Percentiles rank a stretch among this genome's conserved stretches.
Conservation (phyloP, 352 stramenopile genomes). For the Aphanomyces cochlioides region DNA sequence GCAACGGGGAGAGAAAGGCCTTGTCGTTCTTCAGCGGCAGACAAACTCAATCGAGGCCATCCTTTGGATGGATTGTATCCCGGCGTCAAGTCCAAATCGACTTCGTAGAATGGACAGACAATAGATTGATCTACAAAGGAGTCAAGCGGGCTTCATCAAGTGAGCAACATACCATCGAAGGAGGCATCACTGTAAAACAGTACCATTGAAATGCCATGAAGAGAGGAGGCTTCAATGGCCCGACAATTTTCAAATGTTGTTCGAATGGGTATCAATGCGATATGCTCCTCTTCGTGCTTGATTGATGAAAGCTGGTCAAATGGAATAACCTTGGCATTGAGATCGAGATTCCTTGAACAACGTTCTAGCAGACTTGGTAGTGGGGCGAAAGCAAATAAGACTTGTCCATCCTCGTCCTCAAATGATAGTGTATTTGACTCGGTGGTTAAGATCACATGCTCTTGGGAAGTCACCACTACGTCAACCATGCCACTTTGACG, state of each 20-base stretch:
- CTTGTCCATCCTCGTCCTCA: background rate
- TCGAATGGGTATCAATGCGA: slow-evolving; percentile 6
- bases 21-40: background rate
- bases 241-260: slow-evolving; percentile 2
- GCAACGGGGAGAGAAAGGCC: background rate
- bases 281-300: background rate
- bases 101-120: slow-evolving; percentile 1
- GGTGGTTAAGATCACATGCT: too few species aligned
- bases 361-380: slow-evolving; percentile 6
- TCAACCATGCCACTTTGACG: too few species aligned
- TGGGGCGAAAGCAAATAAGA: background rate
- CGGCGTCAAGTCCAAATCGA: background rate
- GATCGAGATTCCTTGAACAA: background rate
- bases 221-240: background rate
- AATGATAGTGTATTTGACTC: too few species aligned
- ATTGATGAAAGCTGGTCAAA: background rate
- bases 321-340: background rate
- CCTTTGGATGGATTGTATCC: background rate
- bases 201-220: background rate
- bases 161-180: background rate
- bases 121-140: background rate
- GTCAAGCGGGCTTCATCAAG: background rate
- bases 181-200: background rate
- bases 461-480: too few species aligned
- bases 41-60: slow-evolving; percentile 8